Evolutionary conservation across 2,329 filamentous ascomycete species (phyloP), one percentile per base, ranked within the genome.

Genomic region (Ascosphaera apis): DNA sequence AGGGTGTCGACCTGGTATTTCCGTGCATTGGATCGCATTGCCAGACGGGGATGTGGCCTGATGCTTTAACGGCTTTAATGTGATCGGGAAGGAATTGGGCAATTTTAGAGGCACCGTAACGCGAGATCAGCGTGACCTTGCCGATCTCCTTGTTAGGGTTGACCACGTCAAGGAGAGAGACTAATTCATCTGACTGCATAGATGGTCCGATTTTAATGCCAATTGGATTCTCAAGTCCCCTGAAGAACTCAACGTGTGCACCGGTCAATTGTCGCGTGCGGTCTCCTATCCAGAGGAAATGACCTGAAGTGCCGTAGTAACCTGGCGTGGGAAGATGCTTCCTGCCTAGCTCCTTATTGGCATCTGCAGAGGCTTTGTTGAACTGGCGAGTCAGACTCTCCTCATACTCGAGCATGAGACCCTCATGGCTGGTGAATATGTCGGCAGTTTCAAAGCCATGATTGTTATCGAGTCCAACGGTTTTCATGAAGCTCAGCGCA

Each of bases 1-100:
- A 61, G 0, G 70, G 66, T 0, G 80, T 86, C 34, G 63, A 62
- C 34, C 66, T 62, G 1, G 69, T 73, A 51, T 76, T 76, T 19
- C 88, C 88, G 58, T 98, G 88, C 88, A 98, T 98, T 15, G 88
- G 88, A 57, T 98, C 88, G 58, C 86, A 95, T 60, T 95, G 88
- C 86, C 86, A 95, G 46, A 93, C 81, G 3, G 91, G 82, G 15
- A 65, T 48, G 49, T 76, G 72, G 0, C 66, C 82, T 39, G 78
- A 84, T 46, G 66, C 66, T 53, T 88, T 77, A 17, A 98, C 86
- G 27, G 81, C 82, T 45, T 77, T 72, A 52, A 98, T 95, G 56
- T 95, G 88, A 6, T 61, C 65, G 0, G 83, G 81, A 1, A 98
- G 68, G 42, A 91, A 69, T 3, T 67, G 57, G 35, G 70, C 63